Evolutionary conservation across 1,139 yeast species (phyloP), one percentile per base, ranked within the genome.

Genomic region (Suhomyces atakaporum): DNA sequence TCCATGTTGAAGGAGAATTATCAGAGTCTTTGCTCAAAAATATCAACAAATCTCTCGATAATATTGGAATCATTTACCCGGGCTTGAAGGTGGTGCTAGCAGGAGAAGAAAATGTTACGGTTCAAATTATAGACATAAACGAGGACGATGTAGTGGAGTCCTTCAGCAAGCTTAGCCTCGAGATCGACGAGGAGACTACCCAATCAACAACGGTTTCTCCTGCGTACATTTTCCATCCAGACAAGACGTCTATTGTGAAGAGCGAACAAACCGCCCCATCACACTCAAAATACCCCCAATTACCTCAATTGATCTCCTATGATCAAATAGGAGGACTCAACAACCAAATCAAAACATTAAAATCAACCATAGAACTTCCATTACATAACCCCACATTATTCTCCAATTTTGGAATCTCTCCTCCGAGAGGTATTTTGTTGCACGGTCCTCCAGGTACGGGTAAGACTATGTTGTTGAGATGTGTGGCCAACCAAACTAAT

Each of bases 391-490:
- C 97, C 0, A 73, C 76, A 3, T 63, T 88, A 24, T 92, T 89
- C 51, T 71, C 82, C 7, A 81, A 86, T 38, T 94, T 90, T 65
- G 90, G 92, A n/a, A 84, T 90, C 29, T 73, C 82, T 7, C 94
- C 96, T 8, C 97, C 97, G 2, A 71, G 96, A 39, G 98, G 98
- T 3, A 73, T 94, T 11, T 63, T 92, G 22, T 65, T 92, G 4
- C 95, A 90, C 62, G 99, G 99, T 0, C 96, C 97, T 2, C 95
- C 97, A 2, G 99, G 99, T 1, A 90, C 97, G 0, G 99, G 99
- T 37, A 92, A 92, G 58, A 87, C 97, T 1, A 79, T 90, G 88
- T 70, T 92, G 11, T 66, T 94, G 29, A 73, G 87, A 38, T 85
- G 96, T 23, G 81, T 92, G 9, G 95, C 96, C 0, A 68, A 75